Evolutionary conservation across 129 eudicot genomes (phyloP), one percentile per base, ranked within the genome.

Genomic region (Artemisia tridentata): DNA sequence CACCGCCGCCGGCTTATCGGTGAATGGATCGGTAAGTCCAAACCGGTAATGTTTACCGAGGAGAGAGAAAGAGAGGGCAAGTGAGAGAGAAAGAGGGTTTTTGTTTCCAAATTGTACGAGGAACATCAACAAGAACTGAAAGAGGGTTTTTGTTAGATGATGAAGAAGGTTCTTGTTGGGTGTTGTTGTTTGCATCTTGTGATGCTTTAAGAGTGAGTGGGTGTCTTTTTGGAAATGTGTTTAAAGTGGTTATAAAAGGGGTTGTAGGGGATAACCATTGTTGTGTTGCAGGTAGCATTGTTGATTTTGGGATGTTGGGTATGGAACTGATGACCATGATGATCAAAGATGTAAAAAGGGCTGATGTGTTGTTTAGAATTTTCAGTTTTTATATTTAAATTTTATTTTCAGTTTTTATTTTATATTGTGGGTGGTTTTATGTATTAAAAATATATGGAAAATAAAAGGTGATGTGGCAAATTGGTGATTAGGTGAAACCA

Each of bases 51-150:
- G n/a, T n/a, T n/a, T n/a, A n/a, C n/a, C n/a, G n/a, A n/a, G n/a
- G n/a, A n/a, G n/a, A n/a, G n/a, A n/a, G n/a, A n/a, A n/a, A n/a
- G n/a, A n/a, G n/a, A n/a, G n/a, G n/a, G n/a, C n/a, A n/a, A n/a
- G n/a, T n/a, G n/a, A n/a, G n/a, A n/a, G n/a, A n/a, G n/a, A n/a
- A n/a, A n/a, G n/a, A n/a, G n/a, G n/a, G n/a, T n/a, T n/a, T n/a
- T n/a, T 81, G 89, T 59, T 77, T 83, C 98, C 96, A 92, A 41
- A 92, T 65, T 11, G 49, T 78, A 56, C 71, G 48, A n/a, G 96
- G 89, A 43, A 92, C 70, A 72, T 88, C 89, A 2, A 92, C 65
- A 52, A 77, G 65, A 19, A 72, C 49, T 31, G 90, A 72, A 63
- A 92, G 67, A 15, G 91, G 85, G 61, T 72, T 82, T 72, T 78